phyloP scores from a whole-genome alignment of 164 flowering plant species.

The Dillenia suffruticosa region DNA sequence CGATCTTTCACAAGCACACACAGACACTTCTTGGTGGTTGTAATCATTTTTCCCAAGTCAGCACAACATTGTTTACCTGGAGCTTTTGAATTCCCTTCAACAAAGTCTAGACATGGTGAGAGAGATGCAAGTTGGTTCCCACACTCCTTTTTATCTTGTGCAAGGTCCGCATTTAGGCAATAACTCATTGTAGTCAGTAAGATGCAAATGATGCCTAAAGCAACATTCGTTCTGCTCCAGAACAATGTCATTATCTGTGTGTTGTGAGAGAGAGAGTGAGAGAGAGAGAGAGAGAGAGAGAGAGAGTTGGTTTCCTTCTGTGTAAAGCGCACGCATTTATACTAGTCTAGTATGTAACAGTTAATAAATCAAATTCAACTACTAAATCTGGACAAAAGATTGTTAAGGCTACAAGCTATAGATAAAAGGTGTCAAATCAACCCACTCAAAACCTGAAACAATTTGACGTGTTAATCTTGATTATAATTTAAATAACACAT shows the following conservation, averaged over 20 bases:
- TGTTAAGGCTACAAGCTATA: too few species aligned
- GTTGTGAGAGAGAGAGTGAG: neutral
- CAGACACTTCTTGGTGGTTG: slow-evolving; percentile 9
- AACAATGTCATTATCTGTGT: too few species aligned
- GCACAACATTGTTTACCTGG: slow-evolving; percentile 11
- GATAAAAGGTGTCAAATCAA: too few species aligned
- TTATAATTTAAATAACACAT: too few species aligned
- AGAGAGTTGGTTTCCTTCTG: too few species aligned
- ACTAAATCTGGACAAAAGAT: too few species aligned
- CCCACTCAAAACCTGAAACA: too few species aligned
- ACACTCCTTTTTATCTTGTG: slow-evolving; percentile 10
- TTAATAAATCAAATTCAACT: too few species aligned
- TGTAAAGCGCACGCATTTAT: too few species aligned
- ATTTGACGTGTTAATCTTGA: too few species aligned
- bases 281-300: neutral
- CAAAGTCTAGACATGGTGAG: slow-evolving; percentile 12
- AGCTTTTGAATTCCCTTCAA: slow-evolving; percentile 6
- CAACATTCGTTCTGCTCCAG: neutral
- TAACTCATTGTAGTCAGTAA: neutral
- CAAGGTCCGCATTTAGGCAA: slow-evolving; percentile 6
- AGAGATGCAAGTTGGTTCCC: slow-evolving; percentile 9
- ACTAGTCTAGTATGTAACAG: too few species aligned
- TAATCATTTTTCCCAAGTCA: neutral
- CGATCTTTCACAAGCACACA: slow-evolving; percentile 19
- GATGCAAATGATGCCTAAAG: neutral